phyloP scores from a whole-genome alignment of 352 stramenopile species.

The Phytophthora foliorum region DNA sequence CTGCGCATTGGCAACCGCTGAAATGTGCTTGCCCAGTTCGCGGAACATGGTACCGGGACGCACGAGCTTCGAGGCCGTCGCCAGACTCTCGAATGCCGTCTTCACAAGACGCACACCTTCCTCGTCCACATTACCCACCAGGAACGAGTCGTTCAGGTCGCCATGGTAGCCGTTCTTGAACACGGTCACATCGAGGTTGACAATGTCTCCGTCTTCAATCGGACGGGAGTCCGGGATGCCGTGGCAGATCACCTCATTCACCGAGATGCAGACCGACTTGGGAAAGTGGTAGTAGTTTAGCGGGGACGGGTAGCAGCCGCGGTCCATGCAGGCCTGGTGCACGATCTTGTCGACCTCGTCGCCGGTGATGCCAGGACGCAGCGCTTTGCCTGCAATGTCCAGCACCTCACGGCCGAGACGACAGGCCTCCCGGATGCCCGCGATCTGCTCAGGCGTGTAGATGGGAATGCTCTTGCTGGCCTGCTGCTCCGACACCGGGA shows the following conservation, averaged over 20 bases:
- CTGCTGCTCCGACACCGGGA: constrained; percentile 74
- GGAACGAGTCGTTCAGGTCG: constrained; percentile 99
- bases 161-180: constrained; percentile 98
- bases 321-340: constrained; percentile 93
- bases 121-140: constrained; percentile 97
- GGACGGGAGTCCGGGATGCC: constrained; percentile 97
- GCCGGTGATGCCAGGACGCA: constrained; percentile 93
- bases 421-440: constrained; percentile 94
- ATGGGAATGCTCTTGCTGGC: constrained; percentile 89
- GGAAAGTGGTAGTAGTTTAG: constrained; percentile 99
- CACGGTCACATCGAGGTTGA: constrained; percentile 98
- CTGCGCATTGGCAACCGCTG: constrained; percentile 84
- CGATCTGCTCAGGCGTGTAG: constrained; percentile 95
- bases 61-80: constrained; percentile 87
- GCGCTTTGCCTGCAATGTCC: constrained; percentile 92
- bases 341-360: constrained; percentile 98
- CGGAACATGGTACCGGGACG: constrained; percentile 96
- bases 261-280: constrained; percentile 91
- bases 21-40: constrained; percentile 96
- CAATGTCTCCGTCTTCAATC: constrained; percentile 97
- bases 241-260: constrained; percentile 98
- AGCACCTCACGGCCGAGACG: constrained; percentile 94
- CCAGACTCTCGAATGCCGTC: constrained; percentile 96
- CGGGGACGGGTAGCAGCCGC: constrained; percentile 96
- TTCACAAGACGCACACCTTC: constrained; percentile 93